Evolutionary conservation across 495 filamentous ascomycete genomes (phyloP), one percentile per base, ranked within the genome.

Genomic region (Penicillium ucsense): DNA sequence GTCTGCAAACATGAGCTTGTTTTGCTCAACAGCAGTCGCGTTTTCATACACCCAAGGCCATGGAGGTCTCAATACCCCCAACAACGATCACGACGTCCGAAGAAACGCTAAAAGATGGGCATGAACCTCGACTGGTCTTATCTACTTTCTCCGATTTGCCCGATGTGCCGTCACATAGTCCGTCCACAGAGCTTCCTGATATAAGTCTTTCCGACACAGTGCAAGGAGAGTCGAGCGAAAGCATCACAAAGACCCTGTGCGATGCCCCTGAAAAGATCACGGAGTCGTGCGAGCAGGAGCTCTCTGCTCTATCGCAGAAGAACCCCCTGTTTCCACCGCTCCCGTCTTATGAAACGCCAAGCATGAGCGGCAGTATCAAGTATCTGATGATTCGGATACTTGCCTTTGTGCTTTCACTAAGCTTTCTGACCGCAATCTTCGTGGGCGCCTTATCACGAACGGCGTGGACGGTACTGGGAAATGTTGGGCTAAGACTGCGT

Each of bases 321-420:
- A 83, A 94, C 57, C 89, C 90, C 6, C 65, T 95, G 1, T 97
- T 97, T 55, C 91, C 91, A 8, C 85, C 88, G 6, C 63, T 97
- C 9, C 90, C 90, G 0, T 67, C 87, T 3, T 95, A 95, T 52
- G 86, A 85, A 0, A 83, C 89, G 1, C 82, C 89, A 0, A 81
- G 84, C 3, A 27, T 74, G 3, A 46, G 83, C 29, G 67, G 82
- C 35, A 71, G 78, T 33, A 29, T 89, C n/a, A 83, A 88, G 49
- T 84, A 75, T 58, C 63, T 70, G 30, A 57, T 64, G 5, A 83
- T 90, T 41, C 77, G 82, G 8, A 48, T 70, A 9, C 68, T 80
- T 0, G 89, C 89, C 0, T 83, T 86, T 43, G 68, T 90, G 12
- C 68, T 94, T 5, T 91, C 88, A 27, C 66, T 94, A 3, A 71